Evolutionary conservation across 345 rosid genomes (phyloP), one percentile per base, ranked within the genome.

Genomic region (Gossypium stocksii): DNA sequence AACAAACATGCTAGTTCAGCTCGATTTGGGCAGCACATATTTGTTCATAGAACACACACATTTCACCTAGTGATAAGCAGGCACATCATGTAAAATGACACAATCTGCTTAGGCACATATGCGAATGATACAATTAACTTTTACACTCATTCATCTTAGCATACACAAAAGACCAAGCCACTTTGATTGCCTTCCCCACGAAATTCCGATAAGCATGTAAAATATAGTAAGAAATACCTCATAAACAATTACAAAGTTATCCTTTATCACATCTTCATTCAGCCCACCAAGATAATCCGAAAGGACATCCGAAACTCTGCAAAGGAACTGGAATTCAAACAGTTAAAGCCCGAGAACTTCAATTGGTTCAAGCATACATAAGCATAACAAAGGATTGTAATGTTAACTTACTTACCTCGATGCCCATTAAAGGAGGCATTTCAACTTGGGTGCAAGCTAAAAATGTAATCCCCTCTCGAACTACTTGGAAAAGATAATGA

Each of bases 341-440:
- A 64, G 77, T 76, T 75, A 82, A 69, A 79, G 43, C 73, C 27
- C 71, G 49, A 57, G 54, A 53, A 51, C 4, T 62, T 67, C 22
- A 65, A 68, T 63, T 43, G 23, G 29, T n/a, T 74, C 72, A 70
- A 80, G 34, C 27, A 43, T 14, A 41, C 41, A 58, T 17, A 72
- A 71, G 2, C 20, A 71, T n/a, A 43, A 41, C 19, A 43, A 15
- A 7, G 38, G 7, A 9, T 38, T 56, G 1, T 34, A 73, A 41
- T 4, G 5, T 10, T 56, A 14, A 41, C 34, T 58, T 7, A 73
- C 3, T 44, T 81, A 93, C 99, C 97, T 95, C 99, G 75, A 93
- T 88, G 38, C 88, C 99, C 98, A 95, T 90, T 85, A 95, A 76
- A 49, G 99, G 97, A 3, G 96, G 96, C 98, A 95, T 93, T 83